These are phyloP conservation scores for Lepidium aucheri DNA, from an alignment of 345 rosid species.

Conservation along the genomic window DNA sequence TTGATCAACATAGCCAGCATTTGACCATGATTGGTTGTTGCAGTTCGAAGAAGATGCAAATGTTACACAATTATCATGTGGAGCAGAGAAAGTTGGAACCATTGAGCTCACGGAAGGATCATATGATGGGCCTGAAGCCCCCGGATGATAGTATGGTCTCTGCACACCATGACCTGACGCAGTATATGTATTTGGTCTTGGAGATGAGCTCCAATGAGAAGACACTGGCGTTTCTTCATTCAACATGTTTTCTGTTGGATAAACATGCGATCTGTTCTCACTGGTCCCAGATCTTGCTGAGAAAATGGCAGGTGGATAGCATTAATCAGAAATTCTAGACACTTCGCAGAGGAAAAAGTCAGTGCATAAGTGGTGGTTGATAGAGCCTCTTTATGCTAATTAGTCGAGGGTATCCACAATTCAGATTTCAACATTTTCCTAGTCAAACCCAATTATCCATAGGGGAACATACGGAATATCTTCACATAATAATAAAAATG, in stretches of 20 bases:
- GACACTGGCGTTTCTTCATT: conserved; percentile 43
- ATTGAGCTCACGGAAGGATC: conserved; percentile 39
- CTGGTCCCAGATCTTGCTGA: conserved; percentile 46
- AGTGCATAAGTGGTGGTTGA: neutral
- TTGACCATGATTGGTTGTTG: conserved; percentile 47
- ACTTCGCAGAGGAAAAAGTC: neutral
- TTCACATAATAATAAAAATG: conserved; percentile 1
- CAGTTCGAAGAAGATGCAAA: conserved; percentile 55
- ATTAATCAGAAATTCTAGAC: conserved; percentile 4
- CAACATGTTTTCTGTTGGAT: conserved; percentile 45
- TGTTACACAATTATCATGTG: conserved; percentile 42
- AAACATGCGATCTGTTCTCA: conserved; percentile 43
- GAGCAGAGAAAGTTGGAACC: conserved; percentile 36
- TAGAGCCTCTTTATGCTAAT: conserved; percentile 2
- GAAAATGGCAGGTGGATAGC: neutral
- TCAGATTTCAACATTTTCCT: neutral
- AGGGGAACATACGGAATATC: neutral
- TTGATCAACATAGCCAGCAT: conserved; percentile 47
- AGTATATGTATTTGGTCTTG: conserved; percentile 48
- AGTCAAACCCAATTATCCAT: conserved; percentile 1
- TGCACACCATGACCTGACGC: conserved; percentile 40
- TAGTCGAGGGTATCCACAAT: neutral
- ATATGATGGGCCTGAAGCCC: conserved; percentile 40
- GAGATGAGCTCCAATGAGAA: conserved; percentile 54
- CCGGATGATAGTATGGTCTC: conserved; percentile 48